Base-by-base conservation (phyloP, 257 asterid species). In the Plantago major region DNA sequence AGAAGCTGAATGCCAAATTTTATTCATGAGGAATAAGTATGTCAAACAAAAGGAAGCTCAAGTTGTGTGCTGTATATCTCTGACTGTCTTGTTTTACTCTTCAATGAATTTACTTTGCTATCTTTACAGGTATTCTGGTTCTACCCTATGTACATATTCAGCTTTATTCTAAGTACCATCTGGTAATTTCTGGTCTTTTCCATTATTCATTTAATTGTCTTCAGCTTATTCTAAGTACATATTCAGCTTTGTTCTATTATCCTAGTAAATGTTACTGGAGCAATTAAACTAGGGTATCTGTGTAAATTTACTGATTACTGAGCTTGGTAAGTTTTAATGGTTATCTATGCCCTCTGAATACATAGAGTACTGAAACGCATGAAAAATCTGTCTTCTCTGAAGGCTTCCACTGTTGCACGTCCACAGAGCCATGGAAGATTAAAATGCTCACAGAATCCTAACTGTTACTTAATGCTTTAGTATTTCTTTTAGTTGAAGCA, bases 101-200 rank as follows among this genome's bases (percentile, higher is more conserved):
- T 60, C 63, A 67, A 55, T 68, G 67, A 64, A 55, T 68, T 60
- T 55, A 64, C 64, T 56, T 62, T 62, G 48, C 62, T 15, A 55
- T 63, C 44, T 54, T 66, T 64, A 51, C 90, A 93, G 99, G 87
- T 93, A 50, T 79, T 82, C 72, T 93, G 97, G 99, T 93, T 93
- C 86, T 93, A 83, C 73, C 99, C 99, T 14, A 71, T 93, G 91
- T 93, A 93, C 81, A 71, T 93, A 67, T 82, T 81, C 81, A 89
- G 99, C 88, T 80, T 84, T 70, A 82, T 93, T 66, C 83, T 93
- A 54, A 89, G 89, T 84, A 83, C 76, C 55, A 71, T 89, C 68
- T 93, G 99, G 99, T 93, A 93, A 57, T 71, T 58, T 53, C 66
- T 63, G 28, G 54, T 63, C 60, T 64, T 46, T 43, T 66, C 7